Evolutionary conservation across 805 yeast genomes (phyloP).

Genomic region (Hyphopichia homilentoma): DNA sequence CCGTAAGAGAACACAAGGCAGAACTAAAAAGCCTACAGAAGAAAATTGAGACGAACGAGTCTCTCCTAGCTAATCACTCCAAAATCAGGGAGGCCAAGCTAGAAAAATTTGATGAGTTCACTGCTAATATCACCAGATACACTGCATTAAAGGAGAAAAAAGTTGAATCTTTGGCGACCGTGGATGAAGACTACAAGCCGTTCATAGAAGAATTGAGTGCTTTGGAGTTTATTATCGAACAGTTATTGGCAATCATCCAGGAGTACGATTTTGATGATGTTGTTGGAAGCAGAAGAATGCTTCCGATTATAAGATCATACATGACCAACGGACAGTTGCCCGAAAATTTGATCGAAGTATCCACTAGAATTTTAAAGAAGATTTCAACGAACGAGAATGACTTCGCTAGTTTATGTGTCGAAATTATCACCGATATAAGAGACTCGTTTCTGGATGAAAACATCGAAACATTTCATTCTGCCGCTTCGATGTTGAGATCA

Average conservation of each 20-base stretch:
- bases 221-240: conserved; percentile 70
- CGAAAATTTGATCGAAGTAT: conserved; percentile 49
- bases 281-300: conserved; percentile 77
- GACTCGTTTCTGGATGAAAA: conserved; percentile 54
- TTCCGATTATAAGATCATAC: conserved; percentile 45
- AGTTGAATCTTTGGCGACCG: conserved; percentile 9
- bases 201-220: conserved; percentile 49
- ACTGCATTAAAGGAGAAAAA: conserved; percentile 8
- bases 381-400: conserved; percentile 78
- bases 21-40: not conserved
- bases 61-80: not conserved
- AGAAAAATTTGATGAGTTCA: conserved; percentile 9
- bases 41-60: not conserved
- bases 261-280: conserved; percentile 87
- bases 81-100: conserved; percentile 1
- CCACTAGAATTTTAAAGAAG: conserved; percentile 63
- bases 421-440: conserved; percentile 78
- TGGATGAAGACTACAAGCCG: conserved; percentile 20
- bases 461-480: conserved; percentile 48
- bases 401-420: conserved; percentile 80
- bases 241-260: conserved; percentile 62
- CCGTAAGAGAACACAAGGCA: not conserved
- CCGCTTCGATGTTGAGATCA: conserved; percentile 32
- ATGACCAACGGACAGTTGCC: conserved; percentile 54
- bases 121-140: conserved; percentile 9